Evolutionary conservation across 108 stramenopile genomes (phyloP).

Genomic region (Schizochytrium sp.): DNA sequence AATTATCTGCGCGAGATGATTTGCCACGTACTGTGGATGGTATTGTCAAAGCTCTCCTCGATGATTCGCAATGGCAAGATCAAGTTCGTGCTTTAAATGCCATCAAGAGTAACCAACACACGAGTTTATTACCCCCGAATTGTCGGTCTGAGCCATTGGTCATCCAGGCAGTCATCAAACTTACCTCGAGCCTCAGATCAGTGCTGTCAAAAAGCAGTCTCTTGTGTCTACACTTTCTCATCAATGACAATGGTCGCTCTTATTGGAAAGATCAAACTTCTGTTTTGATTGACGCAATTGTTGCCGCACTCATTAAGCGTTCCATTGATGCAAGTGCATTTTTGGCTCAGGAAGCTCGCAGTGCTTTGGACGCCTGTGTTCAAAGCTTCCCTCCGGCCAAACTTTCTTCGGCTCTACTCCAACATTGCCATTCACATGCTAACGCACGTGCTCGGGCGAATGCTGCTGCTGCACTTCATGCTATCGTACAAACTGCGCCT

Average conservation of each 20-base stretch:
- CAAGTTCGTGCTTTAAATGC: conserved; percentile 24
- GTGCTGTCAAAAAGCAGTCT: conserved; percentile 46
- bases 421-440: conserved; percentile 10
- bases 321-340: conserved; percentile 37
- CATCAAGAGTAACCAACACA: conserved; percentile 44
- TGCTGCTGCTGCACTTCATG: not conserved
- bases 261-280: not conserved
- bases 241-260: conserved; percentile 7
- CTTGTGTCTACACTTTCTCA: conserved; percentile 41
- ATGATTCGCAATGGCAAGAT: conserved; percentile 57
- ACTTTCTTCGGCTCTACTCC: not conserved
- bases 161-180: conserved; percentile 54
- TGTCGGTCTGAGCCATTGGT: not conserved
- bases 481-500: not conserved
- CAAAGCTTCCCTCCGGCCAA: conserved; percentile 46
- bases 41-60: conserved; percentile 10
- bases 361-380: conserved; percentile 43
- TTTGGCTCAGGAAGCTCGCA: conserved; percentile 27
- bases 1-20: not conserved
- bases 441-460: conserved; percentile 44
- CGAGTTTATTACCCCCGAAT: not conserved
- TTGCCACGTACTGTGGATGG: conserved; percentile 18
- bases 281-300: conserved; percentile 35
- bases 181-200: conserved; percentile 50
- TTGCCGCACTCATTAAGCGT: conserved; percentile 24